Conservation (phyloP, 1,139 yeast species). For the Yamadazyma songkhlaensis region DNA sequence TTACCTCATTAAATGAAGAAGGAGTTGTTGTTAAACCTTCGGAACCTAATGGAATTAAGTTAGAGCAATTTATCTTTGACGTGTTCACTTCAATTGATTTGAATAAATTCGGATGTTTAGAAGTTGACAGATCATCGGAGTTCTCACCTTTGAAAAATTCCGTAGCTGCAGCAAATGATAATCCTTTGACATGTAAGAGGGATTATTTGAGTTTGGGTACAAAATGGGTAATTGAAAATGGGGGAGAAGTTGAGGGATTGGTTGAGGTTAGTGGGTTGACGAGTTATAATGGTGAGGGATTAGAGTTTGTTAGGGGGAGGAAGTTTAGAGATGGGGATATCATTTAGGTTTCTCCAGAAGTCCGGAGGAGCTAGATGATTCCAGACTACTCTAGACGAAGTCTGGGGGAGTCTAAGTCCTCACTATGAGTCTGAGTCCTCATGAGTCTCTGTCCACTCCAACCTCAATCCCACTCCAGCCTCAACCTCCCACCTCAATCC, state of each 20-base stretch:
- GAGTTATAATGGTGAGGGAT: slow-evolving; percentile 84
- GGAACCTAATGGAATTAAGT: slow-evolving; percentile 83
- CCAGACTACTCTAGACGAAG: no score
- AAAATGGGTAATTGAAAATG: slow-evolving; percentile 70
- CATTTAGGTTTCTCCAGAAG: no score
- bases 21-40: slow-evolving; percentile 59
- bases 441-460: no score
- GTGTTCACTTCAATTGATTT: slow-evolving; percentile 81
- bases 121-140: slow-evolving; percentile 81
- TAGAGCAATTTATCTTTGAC: slow-evolving; percentile 97
- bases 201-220: slow-evolving; percentile 70
- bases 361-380: no score
- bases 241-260: slow-evolving; percentile 55
- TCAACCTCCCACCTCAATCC: no score
- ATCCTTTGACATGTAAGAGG: slow-evolving; percentile 76
- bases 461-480: no score
- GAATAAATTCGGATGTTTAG: slow-evolving; percentile 83
- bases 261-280: slow-evolving; percentile 80
- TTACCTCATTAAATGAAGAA: slow-evolving; percentile 55
- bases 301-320: slow-evolving; percentile 57
- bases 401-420: no score
- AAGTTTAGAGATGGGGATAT: slow-evolving; percentile 41
- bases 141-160: slow-evolving; percentile 95
- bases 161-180: slow-evolving; percentile 75
- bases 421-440: no score